Base-by-base conservation (phyloP, 2,329 filamentous ascomycete species). In the Alternaria sp. region DNA sequence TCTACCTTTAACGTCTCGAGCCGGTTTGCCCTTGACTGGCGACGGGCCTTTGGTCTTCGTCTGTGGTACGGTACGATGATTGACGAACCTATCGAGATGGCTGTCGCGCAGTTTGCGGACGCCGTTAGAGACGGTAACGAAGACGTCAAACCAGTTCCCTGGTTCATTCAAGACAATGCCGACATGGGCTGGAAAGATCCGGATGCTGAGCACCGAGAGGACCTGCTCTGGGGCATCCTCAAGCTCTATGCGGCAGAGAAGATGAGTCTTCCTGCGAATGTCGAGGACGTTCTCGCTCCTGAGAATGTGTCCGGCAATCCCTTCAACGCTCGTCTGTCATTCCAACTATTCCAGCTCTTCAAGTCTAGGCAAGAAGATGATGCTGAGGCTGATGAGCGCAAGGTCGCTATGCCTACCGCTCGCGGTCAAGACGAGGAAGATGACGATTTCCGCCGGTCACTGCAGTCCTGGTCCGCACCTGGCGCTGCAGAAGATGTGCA, bases 1-100 rank as follows among this genome's bases (percentile, higher is more conserved):
- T 87, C 90, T 13, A 90, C 90, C 0, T 97, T 99, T 75, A 86
- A 89, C 57, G 92, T 99, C 68, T 92, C 93, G 1, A 87, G 91
- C 72, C 90, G 90, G 50, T 99, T 97, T 77, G 89, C 89, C 5
- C 85, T 99, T 36, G 92, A 96, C 77, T 99, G 96, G 96, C 90
- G 93, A 78, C 94, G 97, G 75, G 90, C 94, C 0, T 97, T 99
- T 79, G 95, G 93, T 11, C 85, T 99, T 54, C 89, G 94, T 46
- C 84, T 99, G 2, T 98, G 93, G 92, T 99, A 97, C 78, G 90
- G 90, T 47, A 91, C 89, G 44, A 85, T 87, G 3, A 83, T 87
- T 32, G 85, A 89, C 43, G 91, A 93, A 47, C 86, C 89, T 36
- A 85, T 97, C 46, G 88, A 90, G 54, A 83, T 85, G 49, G 94